Percentiles rank a stretch among this genome's conserved stretches.
Conservation (phyloP, 164 flowering plant genomes). For the Umbilicus rupestris region DNA sequence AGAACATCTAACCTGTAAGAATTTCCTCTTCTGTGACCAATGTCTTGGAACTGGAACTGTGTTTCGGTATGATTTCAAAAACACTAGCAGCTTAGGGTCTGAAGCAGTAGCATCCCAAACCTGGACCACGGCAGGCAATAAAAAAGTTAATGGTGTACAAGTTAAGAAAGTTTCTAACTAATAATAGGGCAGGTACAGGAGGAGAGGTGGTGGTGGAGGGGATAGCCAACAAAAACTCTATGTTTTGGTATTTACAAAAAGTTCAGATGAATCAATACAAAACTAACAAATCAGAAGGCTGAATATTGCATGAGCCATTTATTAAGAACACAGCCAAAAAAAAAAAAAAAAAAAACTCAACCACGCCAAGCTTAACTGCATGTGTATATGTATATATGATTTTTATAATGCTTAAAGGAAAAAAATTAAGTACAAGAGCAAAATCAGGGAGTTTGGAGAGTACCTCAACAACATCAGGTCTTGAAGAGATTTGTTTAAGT, state of each 20-base stretch:
- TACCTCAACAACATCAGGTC: constrained; percentile 99
- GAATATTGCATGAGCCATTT: background rate
- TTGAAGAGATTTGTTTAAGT: constrained; percentile 74
- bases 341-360: background rate
- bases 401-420: background rate
- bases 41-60: constrained; percentile 99
- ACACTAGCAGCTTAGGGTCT: constrained; percentile 93
- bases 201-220: too few relatives aligned
- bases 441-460: background rate
- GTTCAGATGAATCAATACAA: background rate
- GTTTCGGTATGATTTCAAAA: constrained; percentile 78
- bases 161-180: background rate
- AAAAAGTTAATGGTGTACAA: background rate
- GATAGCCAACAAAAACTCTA: too few relatives aligned
- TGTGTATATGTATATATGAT: background rate
- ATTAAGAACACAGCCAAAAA: background rate
- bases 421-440: background rate
- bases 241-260: background rate
- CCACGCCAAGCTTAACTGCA: background rate
- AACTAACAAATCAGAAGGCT: background rate
- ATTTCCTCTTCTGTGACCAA: constrained; percentile 97
- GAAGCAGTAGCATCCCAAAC: constrained; percentile 99
- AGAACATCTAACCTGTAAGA: constrained; percentile 65
- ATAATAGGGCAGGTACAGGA: background rate
- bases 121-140: constrained; percentile 24